A percentile compares a stretch with the other conserved stretches of the same genome.
Conservation (phyloP, 176 grass and related monocot genomes). For the Paspalum vaginatum region DNA sequence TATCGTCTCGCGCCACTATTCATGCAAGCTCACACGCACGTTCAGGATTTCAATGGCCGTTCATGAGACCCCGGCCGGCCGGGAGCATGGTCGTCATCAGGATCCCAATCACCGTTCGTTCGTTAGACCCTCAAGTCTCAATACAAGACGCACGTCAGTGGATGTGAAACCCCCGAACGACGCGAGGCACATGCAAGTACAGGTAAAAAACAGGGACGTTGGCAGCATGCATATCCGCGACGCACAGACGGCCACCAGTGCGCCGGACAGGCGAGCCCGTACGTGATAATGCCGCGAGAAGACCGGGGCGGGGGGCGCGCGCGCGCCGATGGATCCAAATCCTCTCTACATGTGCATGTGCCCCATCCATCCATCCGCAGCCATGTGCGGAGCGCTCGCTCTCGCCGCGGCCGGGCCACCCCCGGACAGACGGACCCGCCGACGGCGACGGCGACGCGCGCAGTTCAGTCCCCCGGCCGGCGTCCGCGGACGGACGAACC, state of each 20-base stretch:
- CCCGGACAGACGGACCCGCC: constrained; percentile 30
- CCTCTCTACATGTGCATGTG: not conserved
- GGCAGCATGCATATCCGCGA: not conserved
- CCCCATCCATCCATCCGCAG: not conserved
- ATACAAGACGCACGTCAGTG: not conserved
- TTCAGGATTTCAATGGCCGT: not conserved
- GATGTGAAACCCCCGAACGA: not conserved
- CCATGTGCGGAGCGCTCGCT: constrained; percentile 42
- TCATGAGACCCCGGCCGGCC: no score
- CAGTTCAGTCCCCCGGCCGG: no score
- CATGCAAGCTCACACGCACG: not conserved
- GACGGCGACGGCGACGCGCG: constrained; percentile 24
- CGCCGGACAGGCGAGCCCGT: not conserved
- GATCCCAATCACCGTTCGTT: not conserved
- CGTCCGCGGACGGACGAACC: no score
- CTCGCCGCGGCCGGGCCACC: constrained; percentile 13
- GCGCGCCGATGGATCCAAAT: not conserved
- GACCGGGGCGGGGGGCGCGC: constrained; percentile 4
- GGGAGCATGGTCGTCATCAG: no score
- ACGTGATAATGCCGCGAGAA: constrained; percentile 19
- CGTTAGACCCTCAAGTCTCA: not conserved
- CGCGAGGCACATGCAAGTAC: constrained; percentile 26
- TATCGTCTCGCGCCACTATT: not conserved
- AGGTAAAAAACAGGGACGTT: not conserved
- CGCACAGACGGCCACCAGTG: not conserved